phyloP scores from a whole-genome alignment of 306 rosid species.

The Astragalus glycyphyllos region DNA sequence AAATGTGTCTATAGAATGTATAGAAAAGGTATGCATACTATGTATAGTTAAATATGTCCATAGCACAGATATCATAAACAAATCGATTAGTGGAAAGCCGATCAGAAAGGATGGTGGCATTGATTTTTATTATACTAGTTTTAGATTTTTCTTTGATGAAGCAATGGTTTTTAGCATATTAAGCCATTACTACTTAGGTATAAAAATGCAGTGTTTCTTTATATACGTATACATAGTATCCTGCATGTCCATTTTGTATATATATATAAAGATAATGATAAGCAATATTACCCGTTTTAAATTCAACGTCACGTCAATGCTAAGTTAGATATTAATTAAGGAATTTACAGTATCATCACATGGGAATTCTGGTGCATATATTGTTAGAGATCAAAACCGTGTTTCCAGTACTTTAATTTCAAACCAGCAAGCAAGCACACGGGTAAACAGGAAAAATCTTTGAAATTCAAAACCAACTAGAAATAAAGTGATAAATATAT shows the following conservation, averaged over 20 bases:
- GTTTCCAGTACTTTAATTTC: conserved; percentile 39
- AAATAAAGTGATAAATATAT: conserved; percentile 20
- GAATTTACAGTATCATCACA: conserved; percentile 41
- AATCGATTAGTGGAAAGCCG: background rate
- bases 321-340: conserved; percentile 40
- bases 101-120: conserved; percentile 16
- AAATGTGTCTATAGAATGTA: conserved; percentile 15
- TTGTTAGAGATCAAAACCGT: conserved; percentile 36
- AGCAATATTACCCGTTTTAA: conserved; percentile 50
- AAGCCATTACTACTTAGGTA: conserved; percentile 18
- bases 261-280: conserved; percentile 36
- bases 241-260: conserved; percentile 57
- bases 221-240: conserved; percentile 34
- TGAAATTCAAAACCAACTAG: conserved; percentile 49
- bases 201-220: conserved; percentile 45
- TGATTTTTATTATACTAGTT: conserved; percentile 33
- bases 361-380: background rate
- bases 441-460: conserved; percentile 53
- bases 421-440: conserved; percentile 53
- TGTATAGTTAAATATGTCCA: background rate
- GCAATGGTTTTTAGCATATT: too few species aligned
- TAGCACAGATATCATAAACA: conserved; percentile 23
- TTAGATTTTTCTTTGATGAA: too few species aligned
- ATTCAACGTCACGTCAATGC: conserved; percentile 59
- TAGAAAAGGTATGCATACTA: background rate